phyloP scores from a whole-genome alignment of 139 green algal genomes.

The Chlamydomonas sp. region DNA sequence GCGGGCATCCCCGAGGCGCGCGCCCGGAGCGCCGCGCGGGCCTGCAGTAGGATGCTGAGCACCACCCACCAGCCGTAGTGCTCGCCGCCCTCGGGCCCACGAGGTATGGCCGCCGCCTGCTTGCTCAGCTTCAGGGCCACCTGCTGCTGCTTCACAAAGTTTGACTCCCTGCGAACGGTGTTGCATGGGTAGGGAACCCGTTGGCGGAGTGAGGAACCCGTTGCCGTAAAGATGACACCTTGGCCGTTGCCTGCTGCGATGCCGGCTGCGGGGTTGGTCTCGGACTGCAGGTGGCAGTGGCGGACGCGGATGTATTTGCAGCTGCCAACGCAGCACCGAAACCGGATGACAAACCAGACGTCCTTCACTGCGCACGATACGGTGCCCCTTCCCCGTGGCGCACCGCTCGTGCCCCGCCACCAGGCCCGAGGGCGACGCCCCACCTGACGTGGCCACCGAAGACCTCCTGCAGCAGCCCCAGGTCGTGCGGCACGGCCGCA shows the following conservation, averaged over 20 bases:
- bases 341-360: too few species aligned
- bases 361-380: too few species aligned
- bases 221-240: too few species aligned
- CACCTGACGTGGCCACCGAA: constrained; percentile 71
- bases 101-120: neutral
- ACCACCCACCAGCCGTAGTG: constrained; percentile 80
- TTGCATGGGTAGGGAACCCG: neutral
- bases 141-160: constrained; percentile 83
- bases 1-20: neutral
- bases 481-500: constrained; percentile 21
- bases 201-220: too few species aligned
- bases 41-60: constrained; percentile 44
- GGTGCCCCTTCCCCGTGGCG: too few species aligned
- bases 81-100: constrained; percentile 3
- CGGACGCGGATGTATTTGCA: neutral
- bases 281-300: too few species aligned
- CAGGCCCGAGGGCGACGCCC: neutral
- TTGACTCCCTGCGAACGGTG: constrained; percentile 55
- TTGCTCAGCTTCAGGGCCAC: constrained; percentile 76
- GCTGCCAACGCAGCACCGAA: neutral
- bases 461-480: constrained; percentile 44
- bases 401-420: neutral
- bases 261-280: too few species aligned
- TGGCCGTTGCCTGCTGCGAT: too few species aligned
- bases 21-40: constrained; percentile 5